Evolutionary conservation across 352 stramenopile genomes (phyloP).

Genomic region (Aphanomyces astaci): DNA sequence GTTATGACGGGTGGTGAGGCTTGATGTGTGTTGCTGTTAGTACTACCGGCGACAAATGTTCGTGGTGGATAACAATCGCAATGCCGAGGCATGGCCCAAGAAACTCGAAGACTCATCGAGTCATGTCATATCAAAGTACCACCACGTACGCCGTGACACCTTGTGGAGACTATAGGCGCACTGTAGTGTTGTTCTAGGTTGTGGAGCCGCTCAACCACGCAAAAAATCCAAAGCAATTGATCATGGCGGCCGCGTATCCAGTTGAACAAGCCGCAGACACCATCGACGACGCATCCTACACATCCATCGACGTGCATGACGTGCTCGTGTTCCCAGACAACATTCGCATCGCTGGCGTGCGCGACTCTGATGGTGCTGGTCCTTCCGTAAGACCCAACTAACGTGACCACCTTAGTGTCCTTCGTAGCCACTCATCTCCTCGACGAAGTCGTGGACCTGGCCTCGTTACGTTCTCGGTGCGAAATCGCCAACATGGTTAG

Average conservation of each 20-base stretch:
- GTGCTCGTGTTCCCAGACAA: constrained; percentile 63
- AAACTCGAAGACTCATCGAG: constrained; percentile 55
- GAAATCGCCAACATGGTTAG: constrained; percentile 25
- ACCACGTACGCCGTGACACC: constrained; percentile 26
- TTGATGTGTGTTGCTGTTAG: constrained; percentile 25
- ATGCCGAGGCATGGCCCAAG: constrained; percentile 47
- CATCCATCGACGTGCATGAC: constrained; percentile 34
- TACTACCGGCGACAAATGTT: constrained; percentile 52
- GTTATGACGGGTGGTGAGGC: too few relatives aligned
- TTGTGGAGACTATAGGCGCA: neutral
- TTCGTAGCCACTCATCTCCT: constrained; percentile 21
- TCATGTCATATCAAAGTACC: constrained; percentile 45
- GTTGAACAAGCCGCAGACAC: neutral
- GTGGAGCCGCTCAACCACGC: neutral
- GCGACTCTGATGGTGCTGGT: constrained; percentile 37
- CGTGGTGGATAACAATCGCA: constrained; percentile 39
- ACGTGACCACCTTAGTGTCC: neutral
- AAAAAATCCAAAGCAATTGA: constrained; percentile 24
- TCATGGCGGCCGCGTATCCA: constrained; percentile 45
- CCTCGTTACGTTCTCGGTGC: constrained; percentile 29
- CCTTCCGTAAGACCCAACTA: too few relatives aligned
- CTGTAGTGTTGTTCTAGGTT: neutral
- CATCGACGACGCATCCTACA: neutral
- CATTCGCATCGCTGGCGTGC: constrained; percentile 48
- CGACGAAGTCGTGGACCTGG: constrained; percentile 30